Percentiles rank a stretch among this genome's conserved stretches.
phyloP scores from a whole-genome alignment of 78 protist genomes.

The Cavenderia fasciculata region DNA sequence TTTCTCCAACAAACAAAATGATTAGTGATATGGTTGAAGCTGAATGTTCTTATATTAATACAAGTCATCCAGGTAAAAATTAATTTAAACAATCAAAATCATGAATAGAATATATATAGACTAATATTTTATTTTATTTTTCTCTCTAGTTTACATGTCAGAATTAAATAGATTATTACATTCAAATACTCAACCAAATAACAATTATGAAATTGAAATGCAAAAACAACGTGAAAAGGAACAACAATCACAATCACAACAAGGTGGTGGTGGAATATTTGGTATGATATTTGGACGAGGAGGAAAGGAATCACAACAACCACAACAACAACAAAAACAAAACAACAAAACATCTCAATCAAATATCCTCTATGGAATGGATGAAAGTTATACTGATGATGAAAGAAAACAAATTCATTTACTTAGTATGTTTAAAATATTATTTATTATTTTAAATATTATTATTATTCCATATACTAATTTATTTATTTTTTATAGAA shows the following conservation, averaged over 20 bases:
- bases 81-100: slow-evolving; percentile 7
- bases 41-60: slow-evolving; percentile 92
- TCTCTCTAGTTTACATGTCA: background rate
- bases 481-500: background rate
- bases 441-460: too few relatives aligned
- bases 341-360: background rate
- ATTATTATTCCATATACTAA: slow-evolving; percentile 1
- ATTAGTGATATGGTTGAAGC: slow-evolving; percentile 83
- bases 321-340: background rate
- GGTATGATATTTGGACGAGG: slow-evolving; percentile 11
- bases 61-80: slow-evolving; percentile 93
- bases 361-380: slow-evolving; percentile 21
- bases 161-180: slow-evolving; percentile 8
- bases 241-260: slow-evolving; percentile 25
- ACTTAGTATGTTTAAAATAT: background rate
- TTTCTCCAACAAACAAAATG: slow-evolving; percentile 74
- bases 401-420: slow-evolving; percentile 31
- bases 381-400: background rate
- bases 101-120: background rate
- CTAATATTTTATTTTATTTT: too few relatives aligned
- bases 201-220: background rate
- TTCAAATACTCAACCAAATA: background rate
- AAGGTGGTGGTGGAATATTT: slow-evolving; percentile 4
- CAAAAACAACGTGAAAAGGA: background rate
- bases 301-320: background rate